These are phyloP conservation scores for Thalassiosira profunda DNA, from an alignment of 108 stramenopile genomes.

Conservation along the genomic window DNA sequence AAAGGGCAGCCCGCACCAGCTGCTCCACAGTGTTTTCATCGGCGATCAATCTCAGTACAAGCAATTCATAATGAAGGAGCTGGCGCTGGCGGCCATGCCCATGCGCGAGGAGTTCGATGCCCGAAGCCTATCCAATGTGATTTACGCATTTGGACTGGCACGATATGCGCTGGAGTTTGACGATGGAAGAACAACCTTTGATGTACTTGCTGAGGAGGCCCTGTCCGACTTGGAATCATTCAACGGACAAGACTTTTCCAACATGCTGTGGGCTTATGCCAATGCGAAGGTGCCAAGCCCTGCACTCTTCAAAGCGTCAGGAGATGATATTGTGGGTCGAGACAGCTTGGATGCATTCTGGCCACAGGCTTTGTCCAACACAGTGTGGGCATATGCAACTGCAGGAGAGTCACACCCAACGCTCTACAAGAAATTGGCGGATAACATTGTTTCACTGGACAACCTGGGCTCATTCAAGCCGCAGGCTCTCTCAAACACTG, in stretches of 20 bases:
- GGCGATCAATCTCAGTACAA: not conserved
- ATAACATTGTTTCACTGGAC: not conserved
- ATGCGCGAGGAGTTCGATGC: constrained; percentile 3
- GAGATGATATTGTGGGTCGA: not conserved
- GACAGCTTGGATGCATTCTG: not conserved
- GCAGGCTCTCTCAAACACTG: constrained; percentile 30
- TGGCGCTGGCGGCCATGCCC: not conserved
- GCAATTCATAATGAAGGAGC: not conserved
- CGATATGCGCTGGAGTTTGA: not conserved
- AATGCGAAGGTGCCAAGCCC: not conserved
- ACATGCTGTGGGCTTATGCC: constrained; percentile 7
- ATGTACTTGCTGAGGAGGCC: constrained; percentile 2
- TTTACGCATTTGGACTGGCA: constrained; percentile 2
- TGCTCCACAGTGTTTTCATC: not conserved
- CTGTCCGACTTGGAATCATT: not conserved
- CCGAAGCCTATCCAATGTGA: not conserved
- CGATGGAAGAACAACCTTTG: constrained; percentile 3
- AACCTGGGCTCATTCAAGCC: constrained; percentile 9
- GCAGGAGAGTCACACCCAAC: constrained; percentile 5
- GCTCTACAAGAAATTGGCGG: too few relatives aligned
- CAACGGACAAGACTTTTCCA: not conserved
- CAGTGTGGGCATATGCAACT: constrained; percentile 12
- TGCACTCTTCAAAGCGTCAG: not conserved
- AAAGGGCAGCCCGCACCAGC: not conserved
- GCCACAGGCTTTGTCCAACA: not conserved